Conservation (phyloP, 116 monocot species). For the Papilionanthe hybrid region DNA sequence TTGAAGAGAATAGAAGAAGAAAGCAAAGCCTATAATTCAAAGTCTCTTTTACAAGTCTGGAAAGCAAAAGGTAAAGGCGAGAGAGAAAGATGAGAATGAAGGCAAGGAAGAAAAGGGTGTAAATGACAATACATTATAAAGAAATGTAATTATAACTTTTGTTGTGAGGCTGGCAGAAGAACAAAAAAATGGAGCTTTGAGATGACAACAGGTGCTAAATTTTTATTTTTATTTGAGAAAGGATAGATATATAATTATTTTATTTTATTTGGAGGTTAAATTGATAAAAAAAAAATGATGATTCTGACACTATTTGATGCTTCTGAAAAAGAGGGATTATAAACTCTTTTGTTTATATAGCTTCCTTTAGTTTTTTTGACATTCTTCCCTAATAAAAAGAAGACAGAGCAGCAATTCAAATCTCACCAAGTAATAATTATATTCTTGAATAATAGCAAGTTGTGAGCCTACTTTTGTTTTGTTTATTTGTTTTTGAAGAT, state of each 20-base stretch:
- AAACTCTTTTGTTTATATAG: not conserved
- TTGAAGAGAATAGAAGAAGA: not conserved
- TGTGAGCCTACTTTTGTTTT: not conserved
- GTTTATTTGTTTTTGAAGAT: not conserved
- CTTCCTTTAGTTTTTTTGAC: not conserved
- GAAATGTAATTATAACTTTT: not conserved
- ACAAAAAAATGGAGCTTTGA: not conserved
- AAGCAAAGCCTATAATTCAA: not conserved
- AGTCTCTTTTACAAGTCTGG: not conserved
- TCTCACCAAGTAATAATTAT: not conserved
- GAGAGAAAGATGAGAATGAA: conserved; percentile 1
- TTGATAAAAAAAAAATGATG: not conserved
- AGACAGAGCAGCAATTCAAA: not conserved
- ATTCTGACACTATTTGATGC: not conserved
- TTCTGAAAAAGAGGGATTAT: not conserved
- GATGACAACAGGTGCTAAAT: not conserved
- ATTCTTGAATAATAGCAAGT: not conserved
- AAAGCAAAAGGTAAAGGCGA: not conserved
- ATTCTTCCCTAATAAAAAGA: not conserved
- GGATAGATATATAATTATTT: too few relatives aligned
- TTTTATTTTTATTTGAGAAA: not conserved
- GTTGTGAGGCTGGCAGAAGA: not conserved
- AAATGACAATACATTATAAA: not conserved
- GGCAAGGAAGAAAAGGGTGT: not conserved
- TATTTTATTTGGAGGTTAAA: too few relatives aligned